phyloP scores from a whole-genome alignment of 352 stramenopile species.

The Phytophthora uliginosa region DNA sequence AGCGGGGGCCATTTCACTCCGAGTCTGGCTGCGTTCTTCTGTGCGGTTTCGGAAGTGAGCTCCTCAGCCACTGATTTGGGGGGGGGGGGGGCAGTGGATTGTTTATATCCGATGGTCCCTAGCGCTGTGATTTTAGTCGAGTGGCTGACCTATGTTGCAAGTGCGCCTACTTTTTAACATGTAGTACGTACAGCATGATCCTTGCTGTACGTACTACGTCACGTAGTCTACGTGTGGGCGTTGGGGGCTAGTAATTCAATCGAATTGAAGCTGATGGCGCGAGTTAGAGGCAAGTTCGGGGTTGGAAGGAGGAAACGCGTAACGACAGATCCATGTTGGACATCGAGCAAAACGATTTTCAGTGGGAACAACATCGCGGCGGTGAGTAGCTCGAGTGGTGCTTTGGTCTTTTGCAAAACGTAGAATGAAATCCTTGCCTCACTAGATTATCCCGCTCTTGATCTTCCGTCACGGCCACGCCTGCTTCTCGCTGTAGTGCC shows the following conservation, averaged over 20 bases:
- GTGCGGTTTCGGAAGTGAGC: not conserved
- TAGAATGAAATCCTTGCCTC: too few relatives aligned
- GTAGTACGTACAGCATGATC: conserved; percentile 28
- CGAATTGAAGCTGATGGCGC: not conserved
- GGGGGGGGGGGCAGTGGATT: not conserved
- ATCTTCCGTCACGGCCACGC: too few relatives aligned
- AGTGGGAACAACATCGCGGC: too few relatives aligned
- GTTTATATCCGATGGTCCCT: not conserved
- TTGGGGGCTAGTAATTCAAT: conserved; percentile 7
- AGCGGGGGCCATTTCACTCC: too few relatives aligned
- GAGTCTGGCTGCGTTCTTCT: not conserved
- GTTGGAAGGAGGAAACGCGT: too few relatives aligned
- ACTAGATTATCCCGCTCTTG: too few relatives aligned
- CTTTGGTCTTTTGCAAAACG: too few relatives aligned
- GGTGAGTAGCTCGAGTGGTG: too few relatives aligned
- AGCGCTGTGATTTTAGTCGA: conserved; percentile 7
- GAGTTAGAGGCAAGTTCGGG: not conserved
- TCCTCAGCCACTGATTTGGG: conserved; percentile 2
- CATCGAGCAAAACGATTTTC: too few relatives aligned
- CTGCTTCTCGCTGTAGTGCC: too few relatives aligned
- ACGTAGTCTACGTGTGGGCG: too few relatives aligned
- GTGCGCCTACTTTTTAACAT: conserved; percentile 15
- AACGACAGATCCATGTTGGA: too few relatives aligned
- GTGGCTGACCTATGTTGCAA: not conserved
- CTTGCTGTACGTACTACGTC: conserved; percentile 21